A percentile compares a stretch with the other conserved stretches of the same genome.
Conservation (phyloP, 257 asterid species). For the Dorcoceras hygrometricum region DNA sequence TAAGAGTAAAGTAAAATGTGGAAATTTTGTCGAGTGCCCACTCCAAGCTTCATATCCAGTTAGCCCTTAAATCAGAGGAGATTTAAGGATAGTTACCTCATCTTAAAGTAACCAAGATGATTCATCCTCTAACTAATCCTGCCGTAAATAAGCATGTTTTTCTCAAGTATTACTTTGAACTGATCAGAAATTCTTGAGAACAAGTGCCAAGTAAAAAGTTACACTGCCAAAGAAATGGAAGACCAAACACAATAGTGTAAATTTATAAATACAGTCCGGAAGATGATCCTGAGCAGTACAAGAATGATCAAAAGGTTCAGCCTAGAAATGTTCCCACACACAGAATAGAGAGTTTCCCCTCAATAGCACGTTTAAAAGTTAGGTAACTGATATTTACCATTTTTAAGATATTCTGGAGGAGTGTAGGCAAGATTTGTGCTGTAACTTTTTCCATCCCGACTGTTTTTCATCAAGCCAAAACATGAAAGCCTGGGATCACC, state of each 20-base stretch:
- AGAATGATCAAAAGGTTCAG: constrained; percentile 6
- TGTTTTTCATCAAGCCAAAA: constrained; percentile 73
- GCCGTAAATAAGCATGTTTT: not conserved
- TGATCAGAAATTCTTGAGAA: not conserved
- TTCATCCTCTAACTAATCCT: not conserved
- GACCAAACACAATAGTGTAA: not conserved
- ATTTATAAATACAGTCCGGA: not conserved
- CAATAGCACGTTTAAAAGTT: not conserved
- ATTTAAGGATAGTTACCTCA: not conserved
- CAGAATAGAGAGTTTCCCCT: constrained; percentile 1
- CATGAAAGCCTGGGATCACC: constrained; percentile 86
- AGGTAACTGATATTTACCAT: constrained; percentile 37
- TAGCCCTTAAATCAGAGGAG: not conserved
- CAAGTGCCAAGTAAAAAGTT: not conserved
- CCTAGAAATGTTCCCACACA: not conserved
- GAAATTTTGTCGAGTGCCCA: not conserved
- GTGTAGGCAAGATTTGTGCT: constrained; percentile 82
- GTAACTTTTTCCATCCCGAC: constrained; percentile 75
- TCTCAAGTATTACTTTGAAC: not conserved
- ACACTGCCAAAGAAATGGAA: constrained; percentile 3
- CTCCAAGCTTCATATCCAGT: not conserved
- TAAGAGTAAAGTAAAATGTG: not conserved
- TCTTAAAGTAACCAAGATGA: not conserved
- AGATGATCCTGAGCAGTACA: not conserved
- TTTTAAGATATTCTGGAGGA: constrained; percentile 71